phyloP scores from a whole-genome alignment of 2,329 filamentous ascomycete genomes.

The Ascochyta fabae region DNA sequence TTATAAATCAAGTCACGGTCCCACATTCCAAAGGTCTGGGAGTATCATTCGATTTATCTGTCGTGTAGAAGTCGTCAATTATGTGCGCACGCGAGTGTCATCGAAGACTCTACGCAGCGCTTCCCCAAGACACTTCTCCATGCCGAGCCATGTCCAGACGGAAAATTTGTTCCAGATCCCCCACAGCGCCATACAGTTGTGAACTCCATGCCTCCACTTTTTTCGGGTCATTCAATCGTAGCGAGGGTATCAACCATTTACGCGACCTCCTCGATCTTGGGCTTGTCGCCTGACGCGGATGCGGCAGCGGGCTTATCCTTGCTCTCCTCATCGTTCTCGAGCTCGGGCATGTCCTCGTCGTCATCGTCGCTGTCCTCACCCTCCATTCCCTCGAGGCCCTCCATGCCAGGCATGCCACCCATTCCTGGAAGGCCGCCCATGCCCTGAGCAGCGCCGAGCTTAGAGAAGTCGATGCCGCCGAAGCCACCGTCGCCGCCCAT shows the following conservation, averaged over 20 bases:
- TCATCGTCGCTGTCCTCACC: slow-evolving; percentile 60
- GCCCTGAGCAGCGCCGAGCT: slow-evolving; percentile 64
- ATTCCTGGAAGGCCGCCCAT: slow-evolving; percentile 41
- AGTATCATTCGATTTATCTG: slow-evolving; percentile 17
- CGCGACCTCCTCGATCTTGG: slow-evolving; percentile 57
- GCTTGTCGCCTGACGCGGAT: slow-evolving; percentile 40
- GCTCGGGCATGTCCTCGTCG: slow-evolving; percentile 78
- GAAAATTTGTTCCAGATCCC: slow-evolving; percentile 1
- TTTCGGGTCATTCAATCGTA: slow-evolving; percentile 19
- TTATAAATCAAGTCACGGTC: not conserved
- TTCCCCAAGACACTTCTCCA: slow-evolving; percentile 3
- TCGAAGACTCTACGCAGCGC: slow-evolving; percentile 7
- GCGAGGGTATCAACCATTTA: slow-evolving; percentile 23
- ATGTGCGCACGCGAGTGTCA: slow-evolving; percentile 3
- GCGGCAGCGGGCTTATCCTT: slow-evolving; percentile 37
- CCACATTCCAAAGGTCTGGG: not conserved
- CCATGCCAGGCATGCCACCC: slow-evolving; percentile 26
- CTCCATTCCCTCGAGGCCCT: slow-evolving; percentile 30
- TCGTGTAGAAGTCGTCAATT: slow-evolving; percentile 17
- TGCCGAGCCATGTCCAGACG: slow-evolving; percentile 1
- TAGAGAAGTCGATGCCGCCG: slow-evolving; percentile 91
- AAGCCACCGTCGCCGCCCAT: slow-evolving; percentile 71
- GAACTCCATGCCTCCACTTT: slow-evolving; percentile 10
- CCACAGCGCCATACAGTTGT: slow-evolving; percentile 10
- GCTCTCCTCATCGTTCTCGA: slow-evolving; percentile 54